Conservation (phyloP, 176 grass and related monocot genomes). For the Secale cereale region DNA sequence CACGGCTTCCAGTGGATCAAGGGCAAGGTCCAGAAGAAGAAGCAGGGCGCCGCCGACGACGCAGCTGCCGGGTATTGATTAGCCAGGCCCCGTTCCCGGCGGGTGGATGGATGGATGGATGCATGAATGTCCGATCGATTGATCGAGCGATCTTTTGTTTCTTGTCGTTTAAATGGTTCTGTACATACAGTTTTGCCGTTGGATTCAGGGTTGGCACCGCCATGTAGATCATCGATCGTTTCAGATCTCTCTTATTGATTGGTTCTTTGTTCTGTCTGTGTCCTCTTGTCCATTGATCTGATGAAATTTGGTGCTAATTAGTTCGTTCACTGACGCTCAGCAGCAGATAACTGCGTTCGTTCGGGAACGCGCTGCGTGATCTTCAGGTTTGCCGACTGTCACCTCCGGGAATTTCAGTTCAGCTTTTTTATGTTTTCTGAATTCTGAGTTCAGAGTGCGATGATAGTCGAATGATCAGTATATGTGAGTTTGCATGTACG, state of each 20-base stretch:
- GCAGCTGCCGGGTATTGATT: conserved; percentile 17
- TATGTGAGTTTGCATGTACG: background rate
- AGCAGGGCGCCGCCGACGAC: conserved; percentile 12
- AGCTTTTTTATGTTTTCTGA: background rate
- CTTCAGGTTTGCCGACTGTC: background rate
- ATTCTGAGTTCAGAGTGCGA: background rate
- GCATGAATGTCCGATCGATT: background rate
- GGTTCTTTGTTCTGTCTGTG: background rate
- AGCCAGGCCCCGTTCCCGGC: background rate
- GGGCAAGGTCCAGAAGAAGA: conserved; percentile 71
- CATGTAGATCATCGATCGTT: background rate
- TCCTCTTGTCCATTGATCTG: background rate
- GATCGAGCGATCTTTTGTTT: background rate
- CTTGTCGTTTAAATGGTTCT: background rate
- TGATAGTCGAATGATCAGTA: background rate
- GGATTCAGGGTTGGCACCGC: background rate
- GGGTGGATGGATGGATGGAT: background rate
- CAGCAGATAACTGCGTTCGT: too few species aligned
- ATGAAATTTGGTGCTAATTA: background rate
- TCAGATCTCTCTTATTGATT: conserved; percentile 7
- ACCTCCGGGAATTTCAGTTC: background rate
- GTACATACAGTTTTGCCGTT: background rate
- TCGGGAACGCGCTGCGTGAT: background rate
- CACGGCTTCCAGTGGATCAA: conserved; percentile 90
- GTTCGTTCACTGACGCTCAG: background rate